Evolutionary conservation across 805 yeast species (phyloP).

Genomic region (Ogataea salicorniae): DNA sequence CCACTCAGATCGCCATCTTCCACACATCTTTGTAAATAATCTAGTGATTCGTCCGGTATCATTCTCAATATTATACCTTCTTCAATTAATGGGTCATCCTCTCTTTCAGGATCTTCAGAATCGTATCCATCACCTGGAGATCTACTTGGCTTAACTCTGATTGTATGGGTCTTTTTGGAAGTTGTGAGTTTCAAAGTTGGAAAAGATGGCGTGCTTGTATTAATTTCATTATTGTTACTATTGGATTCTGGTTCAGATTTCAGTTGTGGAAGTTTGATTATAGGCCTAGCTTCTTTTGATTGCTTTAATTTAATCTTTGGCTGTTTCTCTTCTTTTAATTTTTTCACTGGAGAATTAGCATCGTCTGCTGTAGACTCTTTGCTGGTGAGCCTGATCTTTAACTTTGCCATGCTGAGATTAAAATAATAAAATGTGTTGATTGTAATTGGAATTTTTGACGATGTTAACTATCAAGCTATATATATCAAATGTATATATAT

Average conservation of each 20-base stretch:
- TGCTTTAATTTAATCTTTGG: constrained; percentile 25
- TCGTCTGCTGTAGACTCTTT: constrained; percentile 3
- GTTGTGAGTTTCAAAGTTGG: constrained; percentile 36
- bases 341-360: background rate
- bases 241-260: background rate
- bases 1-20: constrained; percentile 71
- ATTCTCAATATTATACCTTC: constrained; percentile 80
- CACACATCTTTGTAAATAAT: constrained; percentile 67
- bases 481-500: too few relatives aligned
- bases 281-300: constrained; percentile 12
- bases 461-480: too few relatives aligned
- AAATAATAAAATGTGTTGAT: too few relatives aligned
- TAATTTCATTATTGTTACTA: background rate
- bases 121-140: constrained; percentile 95
- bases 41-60: constrained; percentile 61
- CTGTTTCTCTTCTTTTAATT: constrained; percentile 16
- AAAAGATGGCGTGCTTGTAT: constrained; percentile 1
- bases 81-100: constrained; percentile 89
- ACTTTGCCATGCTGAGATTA: constrained; percentile 16
- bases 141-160: constrained; percentile 54
- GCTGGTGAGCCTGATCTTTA: constrained; percentile 20
- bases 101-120: constrained; percentile 92
- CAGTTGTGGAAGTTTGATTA: constrained; percentile 4
- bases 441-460: too few relatives aligned
- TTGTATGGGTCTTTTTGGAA: constrained; percentile 35